A percentile compares a stretch with the other conserved stretches of the same genome.
Evolutionary conservation across 2,329 filamentous ascomycete species (phyloP).

Genomic region (Lasiodiplodia theobromae): DNA sequence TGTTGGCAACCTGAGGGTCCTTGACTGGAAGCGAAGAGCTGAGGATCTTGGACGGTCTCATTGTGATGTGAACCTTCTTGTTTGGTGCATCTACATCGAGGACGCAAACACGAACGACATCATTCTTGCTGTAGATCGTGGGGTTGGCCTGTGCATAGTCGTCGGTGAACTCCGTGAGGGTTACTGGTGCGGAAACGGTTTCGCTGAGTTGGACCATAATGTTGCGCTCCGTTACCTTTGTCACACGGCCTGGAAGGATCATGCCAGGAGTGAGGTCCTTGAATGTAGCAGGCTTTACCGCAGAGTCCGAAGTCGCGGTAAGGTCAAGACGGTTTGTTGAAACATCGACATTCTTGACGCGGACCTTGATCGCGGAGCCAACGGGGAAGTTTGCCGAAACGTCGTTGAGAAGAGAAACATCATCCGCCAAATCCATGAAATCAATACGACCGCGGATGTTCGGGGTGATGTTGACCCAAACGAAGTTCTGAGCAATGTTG

Average conservation of each 20-base stretch:
- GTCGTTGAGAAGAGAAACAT: constrained; percentile 79
- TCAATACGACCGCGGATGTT: constrained; percentile 85
- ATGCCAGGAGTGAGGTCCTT: constrained; percentile 77
- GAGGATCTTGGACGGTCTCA: constrained; percentile 85
- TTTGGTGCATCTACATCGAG: constrained; percentile 81
- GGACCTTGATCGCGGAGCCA: constrained; percentile 85
- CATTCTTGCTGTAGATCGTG: constrained; percentile 78
- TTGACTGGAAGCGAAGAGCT: constrained; percentile 82
- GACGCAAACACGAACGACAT: constrained; percentile 86
- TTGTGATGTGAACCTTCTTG: constrained; percentile 82
- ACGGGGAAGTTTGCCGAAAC: constrained; percentile 82
- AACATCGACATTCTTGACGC: constrained; percentile 76
- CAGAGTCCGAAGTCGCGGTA: constrained; percentile 71
- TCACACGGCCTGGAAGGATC: constrained; percentile 82
- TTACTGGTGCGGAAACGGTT: constrained; percentile 77
- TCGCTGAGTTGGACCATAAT: constrained; percentile 87
- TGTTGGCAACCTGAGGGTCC: constrained; percentile 78
- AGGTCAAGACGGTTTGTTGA: constrained; percentile 81
- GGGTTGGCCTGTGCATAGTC: constrained; percentile 84
- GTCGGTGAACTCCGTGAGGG: constrained; percentile 83
- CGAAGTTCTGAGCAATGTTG: constrained; percentile 78
- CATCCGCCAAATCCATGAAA: constrained; percentile 84
- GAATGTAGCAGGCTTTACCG: constrained; percentile 68
- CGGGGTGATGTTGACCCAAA: constrained; percentile 92
- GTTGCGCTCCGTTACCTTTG: constrained; percentile 83